Conservation (phyloP, 371 early-diverging fungal genomes). For the Mortierella sp. region DNA sequence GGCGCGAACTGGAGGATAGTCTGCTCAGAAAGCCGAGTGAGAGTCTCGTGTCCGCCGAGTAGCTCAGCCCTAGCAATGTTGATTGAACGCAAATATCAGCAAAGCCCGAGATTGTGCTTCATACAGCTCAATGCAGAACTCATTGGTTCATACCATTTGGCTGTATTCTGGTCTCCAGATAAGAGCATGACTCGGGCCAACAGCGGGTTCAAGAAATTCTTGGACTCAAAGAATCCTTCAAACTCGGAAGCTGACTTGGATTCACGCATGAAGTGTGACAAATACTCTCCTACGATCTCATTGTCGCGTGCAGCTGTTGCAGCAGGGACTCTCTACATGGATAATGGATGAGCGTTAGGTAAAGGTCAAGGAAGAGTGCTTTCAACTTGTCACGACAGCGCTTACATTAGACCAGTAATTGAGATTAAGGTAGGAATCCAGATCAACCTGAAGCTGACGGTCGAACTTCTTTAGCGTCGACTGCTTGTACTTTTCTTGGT, state of each 20-base stretch:
- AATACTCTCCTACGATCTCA: conserved; percentile 22
- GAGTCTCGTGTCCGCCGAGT: conserved; percentile 13
- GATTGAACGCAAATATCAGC: neutral
- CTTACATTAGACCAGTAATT: conserved; percentile 32
- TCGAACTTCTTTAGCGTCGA: conserved; percentile 5
- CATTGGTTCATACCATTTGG: conserved; percentile 25
- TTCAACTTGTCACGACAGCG: neutral
- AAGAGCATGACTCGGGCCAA: conserved; percentile 36
- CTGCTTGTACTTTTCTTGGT: conserved; percentile 10
- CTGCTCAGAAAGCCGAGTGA: conserved; percentile 23
- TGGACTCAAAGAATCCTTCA: conserved; percentile 32
- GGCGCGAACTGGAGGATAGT: conserved; percentile 36
- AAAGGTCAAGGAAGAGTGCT: neutral
- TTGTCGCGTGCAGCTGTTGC: conserved; percentile 14
- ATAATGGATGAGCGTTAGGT: neutral
- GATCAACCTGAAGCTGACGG: conserved; percentile 5
- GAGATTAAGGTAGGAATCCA: neutral
- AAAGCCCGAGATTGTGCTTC: too few relatives aligned
- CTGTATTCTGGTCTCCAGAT: conserved; percentile 25
- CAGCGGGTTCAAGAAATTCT: conserved; percentile 21
- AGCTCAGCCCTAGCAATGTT: conserved; percentile 13
- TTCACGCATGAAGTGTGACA: conserved; percentile 29
- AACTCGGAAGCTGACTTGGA: conserved; percentile 29
- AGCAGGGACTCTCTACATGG: conserved; percentile 20
- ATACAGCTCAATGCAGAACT: neutral